These are phyloP conservation scores for Musa acuminata DNA, from an alignment of 176 grass and related monocot species.

Conservation along the genomic window DNA sequence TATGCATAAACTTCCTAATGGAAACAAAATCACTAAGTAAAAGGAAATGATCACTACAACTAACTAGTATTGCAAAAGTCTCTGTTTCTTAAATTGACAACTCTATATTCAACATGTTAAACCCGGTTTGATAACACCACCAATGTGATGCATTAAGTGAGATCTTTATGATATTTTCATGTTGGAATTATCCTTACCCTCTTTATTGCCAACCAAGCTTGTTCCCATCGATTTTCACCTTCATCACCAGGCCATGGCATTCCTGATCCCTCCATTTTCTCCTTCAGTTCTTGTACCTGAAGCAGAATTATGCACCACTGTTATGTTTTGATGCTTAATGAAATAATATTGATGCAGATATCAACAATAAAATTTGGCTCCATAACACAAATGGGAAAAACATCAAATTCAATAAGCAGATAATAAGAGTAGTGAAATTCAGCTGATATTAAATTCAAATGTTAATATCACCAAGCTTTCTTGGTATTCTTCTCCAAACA, in stretches of 20 bases:
- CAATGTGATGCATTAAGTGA: too few relatives aligned
- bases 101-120: too few relatives aligned
- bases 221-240: slow-evolving; percentile 68
- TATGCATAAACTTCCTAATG: neutral
- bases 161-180: too few relatives aligned
- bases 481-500: too few relatives aligned
- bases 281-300: slow-evolving; percentile 81
- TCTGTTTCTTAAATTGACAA: too few relatives aligned
- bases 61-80: neutral
- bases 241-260: slow-evolving; percentile 99
- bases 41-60: neutral
- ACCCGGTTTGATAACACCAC: too few relatives aligned
- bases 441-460: neutral
- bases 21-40: too few relatives aligned
- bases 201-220: slow-evolving; percentile 92
- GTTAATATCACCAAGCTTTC: too few relatives aligned
- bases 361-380: slow-evolving; percentile 9
- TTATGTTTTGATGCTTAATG: slow-evolving; percentile 3
- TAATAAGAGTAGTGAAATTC: neutral
- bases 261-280: slow-evolving; percentile 68
- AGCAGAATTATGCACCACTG: slow-evolving; percentile 13
- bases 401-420: neutral
- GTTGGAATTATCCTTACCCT: slow-evolving; percentile 33
- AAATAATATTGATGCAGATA: neutral
- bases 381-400: neutral